A percentile compares a stretch with the other conserved stretches of the same genome.
Conservation (phyloP, 2,329 filamentous ascomycete species). For the Aspergillus transmontanensis region DNA sequence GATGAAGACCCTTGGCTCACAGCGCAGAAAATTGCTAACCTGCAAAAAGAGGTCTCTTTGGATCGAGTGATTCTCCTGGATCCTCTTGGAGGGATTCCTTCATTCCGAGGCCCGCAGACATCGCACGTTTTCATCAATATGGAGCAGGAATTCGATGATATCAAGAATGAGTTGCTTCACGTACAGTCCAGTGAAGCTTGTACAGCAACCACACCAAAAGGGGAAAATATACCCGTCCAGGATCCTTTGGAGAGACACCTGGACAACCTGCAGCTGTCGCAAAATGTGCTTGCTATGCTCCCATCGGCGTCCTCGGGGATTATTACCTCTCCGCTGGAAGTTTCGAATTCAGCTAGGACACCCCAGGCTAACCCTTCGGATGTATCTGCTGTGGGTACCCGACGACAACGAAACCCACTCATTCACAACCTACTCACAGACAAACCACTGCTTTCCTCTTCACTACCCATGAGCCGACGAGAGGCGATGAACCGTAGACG, state of each 20-base stretch:
- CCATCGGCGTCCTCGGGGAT: constrained; percentile 84
- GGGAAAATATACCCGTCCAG: constrained; percentile 31
- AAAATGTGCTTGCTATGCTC: constrained; percentile 70
- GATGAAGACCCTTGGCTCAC: constrained; percentile 48
- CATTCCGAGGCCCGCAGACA: constrained; percentile 60
- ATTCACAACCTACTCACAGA: constrained; percentile 97
- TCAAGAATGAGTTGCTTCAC: constrained; percentile 62
- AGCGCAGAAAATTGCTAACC: constrained; percentile 41
- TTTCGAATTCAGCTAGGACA: constrained; percentile 61
- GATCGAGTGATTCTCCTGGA: constrained; percentile 90
- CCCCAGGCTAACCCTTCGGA: constrained; percentile 31
- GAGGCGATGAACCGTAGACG: constrained; percentile 32
- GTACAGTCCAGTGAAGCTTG: constrained; percentile 23
- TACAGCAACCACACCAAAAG: constrained; percentile 9
- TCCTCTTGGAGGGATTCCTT: constrained; percentile 79
- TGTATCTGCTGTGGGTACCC: constrained; percentile 55
- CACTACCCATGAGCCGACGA: constrained; percentile 73
- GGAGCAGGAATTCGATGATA: constrained; percentile 79
- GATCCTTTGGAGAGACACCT: constrained; percentile 53
- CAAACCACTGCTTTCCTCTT: constrained; percentile 89
- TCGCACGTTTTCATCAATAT: constrained; percentile 88
- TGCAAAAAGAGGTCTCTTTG: constrained; percentile 62
- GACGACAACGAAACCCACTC: constrained; percentile 74
- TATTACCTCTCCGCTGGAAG: constrained; percentile 83
- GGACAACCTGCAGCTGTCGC: constrained; percentile 74